A percentile compares a stretch with the other conserved stretches of the same genome.
These are phyloP conservation scores for Chalciporus sp. DNA, from an alignment of 1,284 basidiomycete species.

Conservation along the genomic window DNA sequence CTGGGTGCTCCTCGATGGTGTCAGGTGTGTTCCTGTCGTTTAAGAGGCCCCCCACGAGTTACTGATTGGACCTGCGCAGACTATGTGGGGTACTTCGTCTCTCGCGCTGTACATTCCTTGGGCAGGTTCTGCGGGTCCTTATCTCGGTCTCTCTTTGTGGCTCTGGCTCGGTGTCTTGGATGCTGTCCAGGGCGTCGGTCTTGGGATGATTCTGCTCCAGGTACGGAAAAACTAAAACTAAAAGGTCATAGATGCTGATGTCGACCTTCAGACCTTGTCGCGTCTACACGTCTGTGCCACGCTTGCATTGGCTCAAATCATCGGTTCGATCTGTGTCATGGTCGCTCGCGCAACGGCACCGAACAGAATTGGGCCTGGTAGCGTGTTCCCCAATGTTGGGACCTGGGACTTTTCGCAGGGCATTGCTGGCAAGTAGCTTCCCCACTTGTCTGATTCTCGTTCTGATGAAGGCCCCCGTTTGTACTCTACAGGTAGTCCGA, in stretches of 20 bases:
- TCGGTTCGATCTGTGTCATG: constrained; percentile 83
- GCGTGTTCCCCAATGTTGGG: constrained; percentile 90
- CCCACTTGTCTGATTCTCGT: not conserved
- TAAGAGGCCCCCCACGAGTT: not conserved
- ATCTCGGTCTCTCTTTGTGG: constrained; percentile 87
- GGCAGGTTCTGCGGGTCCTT: constrained; percentile 83
- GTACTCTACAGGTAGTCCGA: constrained; percentile 57
- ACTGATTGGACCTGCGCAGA: constrained; percentile 43
- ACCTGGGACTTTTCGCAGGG: constrained; percentile 83
- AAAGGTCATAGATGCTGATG: constrained; percentile 6
- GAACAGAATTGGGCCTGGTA: constrained; percentile 79
- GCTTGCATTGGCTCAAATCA: constrained; percentile 83
- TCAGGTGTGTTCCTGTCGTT: constrained; percentile 52
- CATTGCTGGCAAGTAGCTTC: constrained; percentile 46
- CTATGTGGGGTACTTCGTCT: constrained; percentile 88
- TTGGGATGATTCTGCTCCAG: constrained; percentile 93
- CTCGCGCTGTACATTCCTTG: constrained; percentile 88
- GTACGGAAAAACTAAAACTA: constrained; percentile 35
- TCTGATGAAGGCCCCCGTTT: not conserved
- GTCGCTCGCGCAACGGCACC: constrained; percentile 85
- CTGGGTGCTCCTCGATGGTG: constrained; percentile 92
- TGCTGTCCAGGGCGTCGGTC: constrained; percentile 89
- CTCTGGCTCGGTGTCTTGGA: constrained; percentile 93
- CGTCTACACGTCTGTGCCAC: constrained; percentile 92
- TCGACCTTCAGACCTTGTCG: constrained; percentile 67